Evolutionary conservation across 495 filamentous ascomycete species (phyloP).

Genomic region (Aeminium ludgeri): DNA sequence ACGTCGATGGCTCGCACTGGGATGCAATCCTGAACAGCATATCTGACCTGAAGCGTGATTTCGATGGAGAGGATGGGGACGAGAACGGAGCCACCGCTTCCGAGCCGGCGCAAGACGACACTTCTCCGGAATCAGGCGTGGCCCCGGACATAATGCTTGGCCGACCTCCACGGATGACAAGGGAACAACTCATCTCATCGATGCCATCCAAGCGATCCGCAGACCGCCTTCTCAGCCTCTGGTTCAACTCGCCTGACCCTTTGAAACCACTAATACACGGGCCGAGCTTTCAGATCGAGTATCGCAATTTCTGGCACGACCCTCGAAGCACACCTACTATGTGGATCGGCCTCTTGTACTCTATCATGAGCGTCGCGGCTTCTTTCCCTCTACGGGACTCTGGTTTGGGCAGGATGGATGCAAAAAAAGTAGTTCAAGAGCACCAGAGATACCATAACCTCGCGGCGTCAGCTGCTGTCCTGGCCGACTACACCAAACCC

Average conservation of each 20-base stretch:
- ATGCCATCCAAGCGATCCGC: conserved; percentile 22
- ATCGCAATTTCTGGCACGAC: conserved; percentile 24
- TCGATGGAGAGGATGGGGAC: conserved; percentile 12
- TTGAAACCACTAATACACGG: conserved; percentile 20
- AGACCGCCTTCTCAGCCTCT: conserved; percentile 22
- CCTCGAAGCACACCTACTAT: conserved; percentile 18
- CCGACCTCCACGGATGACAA: conserved; percentile 6
- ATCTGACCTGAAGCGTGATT: conserved; percentile 15
- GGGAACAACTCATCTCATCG: conserved; percentile 16
- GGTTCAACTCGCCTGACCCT: conserved; percentile 22
- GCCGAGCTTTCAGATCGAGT: conserved; percentile 26
- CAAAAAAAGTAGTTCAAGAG: conserved; percentile 9
- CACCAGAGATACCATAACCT: conserved; percentile 20
- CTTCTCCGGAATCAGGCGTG: background rate
- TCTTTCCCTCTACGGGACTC: conserved; percentile 11
- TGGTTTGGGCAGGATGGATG: conserved; percentile 3
- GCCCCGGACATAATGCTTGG: too few species aligned
- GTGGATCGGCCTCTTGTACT: conserved; percentile 24
- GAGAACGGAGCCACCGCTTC: background rate
- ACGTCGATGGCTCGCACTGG: conserved; percentile 84
- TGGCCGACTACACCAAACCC: conserved; percentile 21
- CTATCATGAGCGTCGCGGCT: conserved; percentile 19
- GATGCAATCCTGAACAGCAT: conserved; percentile 61
- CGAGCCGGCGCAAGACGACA: background rate
- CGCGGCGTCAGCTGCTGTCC: conserved; percentile 19